Evolutionary conservation across 371 early-diverging fungal genomes (phyloP), one percentile per base, ranked within the genome.

Genomic region (Coemansia linderi): DNA sequence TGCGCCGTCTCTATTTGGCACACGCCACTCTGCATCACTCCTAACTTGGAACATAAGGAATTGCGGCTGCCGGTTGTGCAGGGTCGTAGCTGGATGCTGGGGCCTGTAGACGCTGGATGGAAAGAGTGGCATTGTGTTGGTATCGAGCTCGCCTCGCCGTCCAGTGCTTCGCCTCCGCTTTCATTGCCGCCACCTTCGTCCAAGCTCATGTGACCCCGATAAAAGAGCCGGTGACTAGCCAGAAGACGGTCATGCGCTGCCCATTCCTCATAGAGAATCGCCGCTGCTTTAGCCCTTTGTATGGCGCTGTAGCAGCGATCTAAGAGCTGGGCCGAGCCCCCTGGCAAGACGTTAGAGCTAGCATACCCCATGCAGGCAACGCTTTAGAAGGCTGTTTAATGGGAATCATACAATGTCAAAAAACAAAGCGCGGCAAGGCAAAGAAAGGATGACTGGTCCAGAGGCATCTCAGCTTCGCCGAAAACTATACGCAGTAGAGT

Each of bases 261-360:
- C 46, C 46, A 44, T n/a, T 44, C 46, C 2, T 44, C 46, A 19
- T 61, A 61, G 9, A 43, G 22, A 15, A 13, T 41, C 7, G 27
- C 41, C 15, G 60, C 60, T 15, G 31, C 60, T 24, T 60, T 60
- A 27, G 40, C 60, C 27, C 29, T 43, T 19, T 29, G 61, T 41
- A 61, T 61, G 6, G 36, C 61, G 29, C 7, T 22, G 44, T 61
- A 61, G 44, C 61, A 61, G 17, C 61, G 39, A 10, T 61, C 43
- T 7, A 46, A 10, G 46, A 46, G 46, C 46, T 46, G 46, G 19
- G 46, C 46, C 19, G 46, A 46, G 19, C 19, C 22, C 19, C 46
- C 22, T 10, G 10, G 22, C 46, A 10, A 46, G 19, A n/a, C n/a
- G 22, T 10, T 22, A 19, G 22, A 46, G 9, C 22, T 10, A 22